Evolutionary conservation across 1,284 basidiomycete genomes (phyloP), one percentile per base, ranked within the genome.

Genomic region (Rhodotorula sp.): DNA sequence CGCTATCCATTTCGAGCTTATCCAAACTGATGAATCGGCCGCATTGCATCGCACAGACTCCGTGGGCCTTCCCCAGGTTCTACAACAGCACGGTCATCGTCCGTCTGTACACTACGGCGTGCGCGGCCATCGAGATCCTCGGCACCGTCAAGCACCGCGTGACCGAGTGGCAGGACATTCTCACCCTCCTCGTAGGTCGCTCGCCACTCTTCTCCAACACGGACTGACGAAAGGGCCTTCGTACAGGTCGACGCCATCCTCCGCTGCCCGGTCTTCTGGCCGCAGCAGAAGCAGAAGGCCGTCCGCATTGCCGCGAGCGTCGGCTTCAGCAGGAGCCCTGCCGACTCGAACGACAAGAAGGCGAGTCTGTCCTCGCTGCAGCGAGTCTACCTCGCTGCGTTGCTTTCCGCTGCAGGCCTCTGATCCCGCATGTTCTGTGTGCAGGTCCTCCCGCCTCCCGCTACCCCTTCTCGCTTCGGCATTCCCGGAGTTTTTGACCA

Each of bases 41-140:
- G n/a, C n/a, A n/a, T n/a, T n/a, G n/a, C n/a, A n/a, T n/a, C n/a
- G n/a, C n/a, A 17, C 64, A 74, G 73, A 64, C 67, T 42, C 73
- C 73, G 12, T 74, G 67, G 61, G 60, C 64, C 5, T 66, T 62
- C 49, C n/a, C 27, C 25, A 49, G 64, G 41, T 58, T 54, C 23
- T 70, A 62, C 64, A 70, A 66, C 64, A 45, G 52, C 23, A 42
- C 69, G 25, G 66, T 60, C 14, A 42, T 74, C 52, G 54, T 69
- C 12, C 61, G 64, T 9, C 60, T 74, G n/a, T 74, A 58, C 70
- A 66, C 67, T 44, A 61, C 63, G 5, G 46, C 64, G 21, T 64
- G 68, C 53, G 59, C 67, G 7, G 67, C 73, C 14, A 60, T 71
- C 65, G 70, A 69, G 65, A 70, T 71, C 45, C 70, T 74, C 59